Evolutionary conservation across 495 filamentous ascomycete genomes (phyloP), one percentile per base, ranked within the genome.

Genomic region (Parachaetomium inaequale): DNA sequence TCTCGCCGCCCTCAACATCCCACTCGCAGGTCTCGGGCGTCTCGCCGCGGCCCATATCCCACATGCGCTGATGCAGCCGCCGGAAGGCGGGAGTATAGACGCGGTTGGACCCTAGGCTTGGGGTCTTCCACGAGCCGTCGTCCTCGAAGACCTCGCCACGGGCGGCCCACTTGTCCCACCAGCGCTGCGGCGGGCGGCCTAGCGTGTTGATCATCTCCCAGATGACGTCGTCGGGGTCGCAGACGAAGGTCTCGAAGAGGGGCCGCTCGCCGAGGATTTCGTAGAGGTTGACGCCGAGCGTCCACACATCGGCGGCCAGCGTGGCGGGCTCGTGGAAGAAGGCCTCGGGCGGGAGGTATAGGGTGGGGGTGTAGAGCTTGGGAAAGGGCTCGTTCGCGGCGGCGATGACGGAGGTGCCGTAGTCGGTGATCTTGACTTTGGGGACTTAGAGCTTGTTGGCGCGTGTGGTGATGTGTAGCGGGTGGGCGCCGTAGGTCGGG

Each of bases 281-380:
- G 54, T 56, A 56, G 5, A 56, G 21, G 54, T 26, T 43, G 36
- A 56, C 54, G 14, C 54, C 54, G 5, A 56, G 14, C 4, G 54
- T 31, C 54, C 54, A 56, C 23, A 56, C 21, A 15, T 56, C 54
- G 21, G 38, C 36, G 23, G 54, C 54, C 21, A 56, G n/a, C n/a
- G 10, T 1, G 50, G 28, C 14, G n/a, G 15, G 34, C 28, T 55
- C n/a, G n/a, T n/a, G n/a, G 32, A 56, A 56, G 15, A 56, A 11
- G 2, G 54, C 38, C 17, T 56, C 38, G 25, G 54, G 54, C 14
- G 54, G 36, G 0, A 8, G 54, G 15, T 43, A 45, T 14, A 40
- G 54, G 23, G 19, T 15, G 15, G 54, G 54, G 1, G 54, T 56
- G 25, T 12, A 40, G 23, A 45, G 36, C 10, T 56, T 3, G 25